Conservation (phyloP, 169 alveolate genomes). For the Plasmodium berghei region DNA sequence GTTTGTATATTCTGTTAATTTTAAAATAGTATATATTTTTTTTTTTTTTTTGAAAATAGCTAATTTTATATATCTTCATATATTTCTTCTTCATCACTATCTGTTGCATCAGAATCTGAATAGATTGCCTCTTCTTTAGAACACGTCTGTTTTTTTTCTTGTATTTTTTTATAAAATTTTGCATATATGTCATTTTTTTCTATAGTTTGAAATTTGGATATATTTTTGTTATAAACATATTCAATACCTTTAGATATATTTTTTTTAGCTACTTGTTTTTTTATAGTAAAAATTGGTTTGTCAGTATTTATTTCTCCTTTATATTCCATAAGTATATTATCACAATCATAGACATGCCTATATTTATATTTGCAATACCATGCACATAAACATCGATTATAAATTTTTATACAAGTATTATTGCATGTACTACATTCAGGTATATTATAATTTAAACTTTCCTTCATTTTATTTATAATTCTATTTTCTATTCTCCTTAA, state of each 20-base stretch:
- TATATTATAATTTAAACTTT: constrained; percentile 80
- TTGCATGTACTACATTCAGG: constrained; percentile 85
- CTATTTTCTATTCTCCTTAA: constrained; percentile 87
- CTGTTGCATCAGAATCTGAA: constrained; percentile 51
- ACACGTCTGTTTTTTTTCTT: neutral
- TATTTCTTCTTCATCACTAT: constrained; percentile 45
- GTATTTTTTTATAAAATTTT: constrained; percentile 33
- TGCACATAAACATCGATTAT: constrained; percentile 84
- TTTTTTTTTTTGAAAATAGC: neutral
- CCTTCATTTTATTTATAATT: constrained; percentile 79
- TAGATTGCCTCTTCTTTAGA: neutral
- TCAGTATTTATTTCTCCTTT: constrained; percentile 82
- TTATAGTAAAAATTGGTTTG: constrained; percentile 81
- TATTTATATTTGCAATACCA: constrained; percentile 75
- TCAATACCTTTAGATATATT: constrained; percentile 23
- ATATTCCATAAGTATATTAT: constrained; percentile 75
- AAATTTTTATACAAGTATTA: constrained; percentile 81
- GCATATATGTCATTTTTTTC: constrained; percentile 20
- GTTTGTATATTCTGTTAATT: neutral
- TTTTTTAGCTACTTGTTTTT: constrained; percentile 79
- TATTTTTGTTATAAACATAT: constrained; percentile 11
- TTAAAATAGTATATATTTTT: neutral
- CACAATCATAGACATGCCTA: constrained; percentile 76
- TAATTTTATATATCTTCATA: neutral
- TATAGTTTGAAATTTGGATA: constrained; percentile 1